Conservation (phyloP, 2,329 filamentous ascomycete species). For the Penicillium sp. region DNA sequence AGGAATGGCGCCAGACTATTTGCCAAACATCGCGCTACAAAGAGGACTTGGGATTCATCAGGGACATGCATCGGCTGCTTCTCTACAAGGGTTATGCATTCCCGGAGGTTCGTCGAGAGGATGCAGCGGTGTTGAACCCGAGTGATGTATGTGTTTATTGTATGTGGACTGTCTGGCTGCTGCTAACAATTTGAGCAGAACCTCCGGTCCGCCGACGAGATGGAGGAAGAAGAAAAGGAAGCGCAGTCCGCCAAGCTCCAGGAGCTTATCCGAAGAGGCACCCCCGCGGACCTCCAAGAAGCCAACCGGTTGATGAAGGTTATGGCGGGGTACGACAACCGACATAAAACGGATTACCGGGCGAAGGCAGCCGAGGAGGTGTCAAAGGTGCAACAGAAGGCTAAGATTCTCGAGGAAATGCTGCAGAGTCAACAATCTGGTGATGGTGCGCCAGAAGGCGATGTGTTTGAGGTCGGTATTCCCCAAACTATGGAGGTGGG, state of each 20-base stretch:
- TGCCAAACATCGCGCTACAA: conserved; percentile 98
- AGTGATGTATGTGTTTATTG: conserved; percentile 75
- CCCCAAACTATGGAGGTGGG: neutral
- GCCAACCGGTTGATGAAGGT: conserved; percentile 98
- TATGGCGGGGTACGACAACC: conserved; percentile 96
- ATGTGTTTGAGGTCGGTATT: conserved; percentile 65
- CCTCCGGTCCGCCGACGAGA: conserved; percentile 93
- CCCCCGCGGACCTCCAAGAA: conserved; percentile 92
- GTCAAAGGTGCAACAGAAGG: conserved; percentile 92
- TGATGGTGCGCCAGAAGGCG: conserved; percentile 73
- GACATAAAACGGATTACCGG: conserved; percentile 95
- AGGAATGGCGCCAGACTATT: conserved; percentile 98
- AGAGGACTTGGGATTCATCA: conserved; percentile 92
- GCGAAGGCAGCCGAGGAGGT: conserved; percentile 98
- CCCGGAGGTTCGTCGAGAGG: conserved; percentile 86
- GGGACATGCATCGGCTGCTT: conserved; percentile 94
- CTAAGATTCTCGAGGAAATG: conserved; percentile 87
- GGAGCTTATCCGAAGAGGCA: conserved; percentile 89
- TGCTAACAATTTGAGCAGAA: conserved; percentile 63
- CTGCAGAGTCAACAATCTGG: conserved; percentile 81
- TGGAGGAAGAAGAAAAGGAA: conserved; percentile 95
- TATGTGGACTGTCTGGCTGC: conserved; percentile 6
- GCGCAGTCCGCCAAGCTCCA: conserved; percentile 98
- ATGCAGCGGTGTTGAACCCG: conserved; percentile 94
- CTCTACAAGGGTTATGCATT: conserved; percentile 98